phyloP scores from a whole-genome alignment of 2,329 filamentous ascomycete species.

The Colletotrichum lupini region DNA sequence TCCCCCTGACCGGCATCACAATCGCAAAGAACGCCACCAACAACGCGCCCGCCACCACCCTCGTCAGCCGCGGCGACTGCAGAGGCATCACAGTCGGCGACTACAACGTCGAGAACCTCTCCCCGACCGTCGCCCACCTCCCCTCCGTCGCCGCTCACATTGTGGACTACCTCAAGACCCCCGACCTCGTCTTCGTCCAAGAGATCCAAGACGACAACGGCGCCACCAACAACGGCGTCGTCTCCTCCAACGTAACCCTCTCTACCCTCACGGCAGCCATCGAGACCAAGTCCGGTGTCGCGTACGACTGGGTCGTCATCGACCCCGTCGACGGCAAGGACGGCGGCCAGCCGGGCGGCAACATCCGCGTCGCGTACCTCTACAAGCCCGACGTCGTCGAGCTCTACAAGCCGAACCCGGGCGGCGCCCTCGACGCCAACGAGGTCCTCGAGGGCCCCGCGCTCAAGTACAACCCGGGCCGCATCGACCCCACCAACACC shows the following conservation, averaged over 20 bases:
- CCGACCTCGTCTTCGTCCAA: constrained; percentile 75
- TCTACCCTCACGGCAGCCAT: constrained; percentile 65
- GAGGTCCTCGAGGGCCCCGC: constrained; percentile 66
- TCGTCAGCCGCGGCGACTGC: constrained; percentile 67
- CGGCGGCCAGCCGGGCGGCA: constrained; percentile 75
- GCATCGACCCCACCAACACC: constrained; percentile 70
- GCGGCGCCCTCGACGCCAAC: constrained; percentile 64
- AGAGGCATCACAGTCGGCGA: constrained; percentile 70
- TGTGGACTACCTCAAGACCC: constrained; percentile 69
- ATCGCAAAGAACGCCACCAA: constrained; percentile 57
- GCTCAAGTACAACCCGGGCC: constrained; percentile 77
- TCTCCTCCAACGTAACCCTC: constrained; percentile 68
- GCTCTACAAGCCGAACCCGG: constrained; percentile 69
- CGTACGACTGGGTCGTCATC: constrained; percentile 71
- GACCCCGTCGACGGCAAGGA: constrained; percentile 69
- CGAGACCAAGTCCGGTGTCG: constrained; percentile 53
- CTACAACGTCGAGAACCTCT: constrained; percentile 79
- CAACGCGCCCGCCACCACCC: constrained; percentile 60
- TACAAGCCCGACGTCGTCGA: constrained; percentile 71
- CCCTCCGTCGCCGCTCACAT: constrained; percentile 72
- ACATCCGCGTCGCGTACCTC: constrained; percentile 78
- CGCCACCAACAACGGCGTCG: constrained; percentile 67
- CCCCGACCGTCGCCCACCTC: constrained; percentile 65
- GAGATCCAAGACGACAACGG: constrained; percentile 78
- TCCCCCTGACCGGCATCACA: constrained; percentile 69